Evolutionary conservation across 129 eudicot genomes (phyloP), one percentile per base, ranked within the genome.

Genomic region (Arctium lappa): DNA sequence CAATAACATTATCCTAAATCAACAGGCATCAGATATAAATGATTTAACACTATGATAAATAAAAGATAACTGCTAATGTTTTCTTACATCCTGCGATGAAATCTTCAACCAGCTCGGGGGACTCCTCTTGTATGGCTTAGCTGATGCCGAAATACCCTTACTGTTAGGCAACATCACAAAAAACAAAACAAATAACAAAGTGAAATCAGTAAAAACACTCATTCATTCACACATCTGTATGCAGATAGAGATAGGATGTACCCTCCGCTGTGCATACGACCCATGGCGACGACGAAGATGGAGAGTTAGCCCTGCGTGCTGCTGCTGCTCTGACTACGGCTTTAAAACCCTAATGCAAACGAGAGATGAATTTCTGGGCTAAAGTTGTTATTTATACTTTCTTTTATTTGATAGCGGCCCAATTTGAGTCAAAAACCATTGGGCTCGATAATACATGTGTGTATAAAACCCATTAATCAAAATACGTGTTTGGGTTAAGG

Each of bases 61-160:
- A 34, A 0, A 22, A 33, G n/a, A 38, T 9, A 36, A 22, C 66
- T 75, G 18, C 10, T 6, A 18, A 22, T 9, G 9, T 62, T 22
- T 46, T 30, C 91, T 33, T 88, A 91, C 95, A 42, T 91, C 95
- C 68, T 80, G 92, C 38, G 92, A 31, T 32, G 95, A 80, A 85
- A 85, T 89, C 85, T 91, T 91, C 74, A 91, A 73, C 95, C 95
- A 91, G 80, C 87, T 87, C 0, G 94, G 92, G 29, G 92, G 86
- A 69, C 85, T 89, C 81, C 94, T 89, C 94, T 91, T 91, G 89
- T 91, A 91, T 0, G 94, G 94, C 75, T 81, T 80, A 50, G 92
- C 92, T 78, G 94, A 89, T 62, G 92, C 94, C 6, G 94, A 91
- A 42, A 89, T 91, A 83, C 94, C 94, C 87, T 91, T 91, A 36